phyloP scores from a whole-genome alignment of 257 asterid species.

The Przewalskia tangutica region DNA sequence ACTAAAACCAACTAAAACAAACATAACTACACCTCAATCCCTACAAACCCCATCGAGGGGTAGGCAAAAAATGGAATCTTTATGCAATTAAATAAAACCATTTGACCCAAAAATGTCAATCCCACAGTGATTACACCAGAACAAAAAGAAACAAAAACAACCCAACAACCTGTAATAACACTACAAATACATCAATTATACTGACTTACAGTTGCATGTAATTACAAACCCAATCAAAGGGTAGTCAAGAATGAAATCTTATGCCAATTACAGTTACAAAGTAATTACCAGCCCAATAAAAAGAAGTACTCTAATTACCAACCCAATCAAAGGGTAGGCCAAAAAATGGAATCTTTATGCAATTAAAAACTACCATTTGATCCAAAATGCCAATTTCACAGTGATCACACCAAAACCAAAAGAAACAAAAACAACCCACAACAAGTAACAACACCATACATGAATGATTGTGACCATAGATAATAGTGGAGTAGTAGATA shows the following conservation, averaged over 20 bases:
- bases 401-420: not conserved
- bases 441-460: too few relatives aligned
- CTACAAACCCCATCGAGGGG: not conserved
- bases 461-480: too few relatives aligned
- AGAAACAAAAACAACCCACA: not conserved
- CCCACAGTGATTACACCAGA: not conserved
- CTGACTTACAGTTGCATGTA: conserved; percentile 71
- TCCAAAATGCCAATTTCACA: not conserved
- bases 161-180: not conserved
- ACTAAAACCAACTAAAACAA: not conserved
- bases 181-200: not conserved
- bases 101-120: not conserved
- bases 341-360: not conserved
- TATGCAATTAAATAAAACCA: not conserved
- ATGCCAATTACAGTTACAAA: not conserved
- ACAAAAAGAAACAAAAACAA: not conserved
- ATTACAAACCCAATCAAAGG: conserved; percentile 18
- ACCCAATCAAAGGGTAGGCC: not conserved
- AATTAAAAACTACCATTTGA: not conserved
- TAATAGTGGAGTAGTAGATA: too few relatives aligned
- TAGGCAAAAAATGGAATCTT: not conserved
- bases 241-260: not conserved
- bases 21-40: not conserved
- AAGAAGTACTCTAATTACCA: too few relatives aligned
- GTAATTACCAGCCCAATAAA: conserved; percentile 50